Percentiles rank a stretch among this genome's conserved stretches.
phyloP scores from a whole-genome alignment of 2,329 filamentous ascomycete species.

The Botrytis porri region DNA sequence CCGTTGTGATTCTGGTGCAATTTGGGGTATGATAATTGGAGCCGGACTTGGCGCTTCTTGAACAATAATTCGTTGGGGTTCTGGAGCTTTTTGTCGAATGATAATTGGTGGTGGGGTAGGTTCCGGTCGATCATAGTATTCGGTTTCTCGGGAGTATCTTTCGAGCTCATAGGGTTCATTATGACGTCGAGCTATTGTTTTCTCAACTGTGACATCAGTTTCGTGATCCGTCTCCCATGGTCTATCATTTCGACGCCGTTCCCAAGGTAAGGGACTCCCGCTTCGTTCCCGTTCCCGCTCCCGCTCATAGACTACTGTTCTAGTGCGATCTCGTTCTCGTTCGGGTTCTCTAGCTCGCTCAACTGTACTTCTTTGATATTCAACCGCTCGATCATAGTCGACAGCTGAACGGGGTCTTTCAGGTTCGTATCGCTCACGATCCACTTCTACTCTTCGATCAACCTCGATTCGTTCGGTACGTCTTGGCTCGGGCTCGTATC shows the following conservation, averaged over 20 bases:
- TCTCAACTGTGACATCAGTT: conserved; percentile 27
- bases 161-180: conserved; percentile 48
- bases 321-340: conserved; percentile 33
- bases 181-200: conserved; percentile 28
- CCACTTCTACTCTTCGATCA: conserved; percentile 35
- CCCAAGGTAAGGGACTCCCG: conserved; percentile 33
- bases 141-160: conserved; percentile 59
- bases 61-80: conserved; percentile 59
- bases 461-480: conserved; percentile 34
- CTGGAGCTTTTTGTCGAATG: conserved; percentile 53
- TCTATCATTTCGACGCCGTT: conserved; percentile 30
- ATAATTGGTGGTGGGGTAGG: conserved; percentile 52
- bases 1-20: conserved; percentile 28
- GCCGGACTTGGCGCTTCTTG: conserved; percentile 54
- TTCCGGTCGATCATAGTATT: conserved; percentile 56
- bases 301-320: conserved; percentile 41
- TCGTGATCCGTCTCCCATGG: conserved; percentile 33
- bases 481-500: background rate
- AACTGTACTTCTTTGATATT: conserved; percentile 29
- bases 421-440: conserved; percentile 23
- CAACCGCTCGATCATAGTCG: conserved; percentile 26
- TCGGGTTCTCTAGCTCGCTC: conserved; percentile 40
- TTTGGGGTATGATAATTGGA: conserved; percentile 45
- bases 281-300: conserved; percentile 36
- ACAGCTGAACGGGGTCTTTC: conserved; percentile 35